Evolutionary conservation across 805 yeast genomes (phyloP).

Genomic region (Sungouiozyma intestinalis): DNA sequence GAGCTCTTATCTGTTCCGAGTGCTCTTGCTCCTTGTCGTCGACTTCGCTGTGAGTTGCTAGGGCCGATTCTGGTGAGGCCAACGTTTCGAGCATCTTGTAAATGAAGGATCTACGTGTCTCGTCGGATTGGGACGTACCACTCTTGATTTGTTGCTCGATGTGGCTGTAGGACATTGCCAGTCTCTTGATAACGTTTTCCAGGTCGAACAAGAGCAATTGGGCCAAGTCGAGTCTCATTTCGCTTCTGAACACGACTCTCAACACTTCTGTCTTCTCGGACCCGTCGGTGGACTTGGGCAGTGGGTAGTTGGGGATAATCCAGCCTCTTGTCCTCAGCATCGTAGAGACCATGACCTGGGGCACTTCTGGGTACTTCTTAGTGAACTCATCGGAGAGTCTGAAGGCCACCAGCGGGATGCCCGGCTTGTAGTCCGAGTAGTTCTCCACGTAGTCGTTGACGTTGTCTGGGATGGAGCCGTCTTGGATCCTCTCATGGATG

Average conservation of each 20-base stretch:
- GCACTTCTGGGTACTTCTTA: constrained; percentile 62
- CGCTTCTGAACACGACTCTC: constrained; percentile 73
- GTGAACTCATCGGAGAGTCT: constrained; percentile 51
- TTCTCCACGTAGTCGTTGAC: constrained; percentile 21
- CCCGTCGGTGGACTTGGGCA: constrained; percentile 41
- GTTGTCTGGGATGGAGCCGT: constrained; percentile 11
- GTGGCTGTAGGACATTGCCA: constrained; percentile 12
- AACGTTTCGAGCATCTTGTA: constrained; percentile 16
- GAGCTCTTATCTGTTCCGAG: constrained; percentile 5
- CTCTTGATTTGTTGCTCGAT: background rate
- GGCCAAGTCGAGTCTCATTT: constrained; percentile 37
- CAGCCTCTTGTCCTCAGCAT: constrained; percentile 71
- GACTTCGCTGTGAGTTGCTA: constrained; percentile 3
- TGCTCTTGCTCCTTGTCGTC: constrained; percentile 4
- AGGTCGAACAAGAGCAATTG: constrained; percentile 27
- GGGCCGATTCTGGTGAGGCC: constrained; percentile 15
- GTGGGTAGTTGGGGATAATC: constrained; percentile 82
- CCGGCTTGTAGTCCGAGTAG: constrained; percentile 50
- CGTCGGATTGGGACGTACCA: constrained; percentile 1
- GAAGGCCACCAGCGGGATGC: constrained; percentile 87
- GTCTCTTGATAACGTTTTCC: constrained; percentile 12
- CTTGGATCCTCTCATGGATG: constrained; percentile 52
- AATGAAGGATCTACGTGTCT: constrained; percentile 9
- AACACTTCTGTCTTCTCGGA: constrained; percentile 58
- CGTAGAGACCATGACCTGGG: constrained; percentile 65